Conservation (phyloP, 345 rosid species). For the Populus alba region DNA sequence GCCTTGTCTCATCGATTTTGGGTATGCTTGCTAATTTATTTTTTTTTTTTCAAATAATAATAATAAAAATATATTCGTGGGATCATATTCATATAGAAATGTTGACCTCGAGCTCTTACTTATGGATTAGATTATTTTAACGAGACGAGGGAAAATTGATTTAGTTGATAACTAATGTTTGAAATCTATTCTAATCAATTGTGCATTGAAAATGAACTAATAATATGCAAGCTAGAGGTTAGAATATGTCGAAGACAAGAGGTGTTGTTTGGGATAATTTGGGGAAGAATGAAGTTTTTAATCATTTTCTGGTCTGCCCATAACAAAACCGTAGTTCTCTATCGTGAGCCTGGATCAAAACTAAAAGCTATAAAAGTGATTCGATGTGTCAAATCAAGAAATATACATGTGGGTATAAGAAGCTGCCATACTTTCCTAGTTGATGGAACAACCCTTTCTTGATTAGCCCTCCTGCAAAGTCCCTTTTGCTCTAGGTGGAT, state of each 20-base stretch:
- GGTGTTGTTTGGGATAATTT: no score
- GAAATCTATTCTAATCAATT: background rate
- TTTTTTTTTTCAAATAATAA: no score
- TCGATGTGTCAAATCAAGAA: no score
- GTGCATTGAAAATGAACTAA: background rate
- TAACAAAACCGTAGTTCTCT: background rate
- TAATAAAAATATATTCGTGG: no score
- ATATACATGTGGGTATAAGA: no score
- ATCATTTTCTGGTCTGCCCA: background rate
- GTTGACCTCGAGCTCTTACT: background rate
- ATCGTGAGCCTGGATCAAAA: background rate
- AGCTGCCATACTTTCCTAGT: no score
- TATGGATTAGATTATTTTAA: no score
- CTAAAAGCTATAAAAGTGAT: no score
- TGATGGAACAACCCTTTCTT: no score
- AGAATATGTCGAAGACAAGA: no score
- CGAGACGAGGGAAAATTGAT: background rate
- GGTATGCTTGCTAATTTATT: conserved; percentile 44
- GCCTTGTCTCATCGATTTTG: conserved; percentile 86
- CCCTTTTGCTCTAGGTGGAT: background rate
- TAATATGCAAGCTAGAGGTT: background rate
- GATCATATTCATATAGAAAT: background rate
- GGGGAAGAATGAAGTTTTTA: background rate
- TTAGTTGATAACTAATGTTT: background rate
- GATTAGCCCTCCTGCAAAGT: background rate